These are phyloP conservation scores for Cordia subcordata DNA, from an alignment of 257 asterid genomes.

Conservation along the genomic window DNA sequence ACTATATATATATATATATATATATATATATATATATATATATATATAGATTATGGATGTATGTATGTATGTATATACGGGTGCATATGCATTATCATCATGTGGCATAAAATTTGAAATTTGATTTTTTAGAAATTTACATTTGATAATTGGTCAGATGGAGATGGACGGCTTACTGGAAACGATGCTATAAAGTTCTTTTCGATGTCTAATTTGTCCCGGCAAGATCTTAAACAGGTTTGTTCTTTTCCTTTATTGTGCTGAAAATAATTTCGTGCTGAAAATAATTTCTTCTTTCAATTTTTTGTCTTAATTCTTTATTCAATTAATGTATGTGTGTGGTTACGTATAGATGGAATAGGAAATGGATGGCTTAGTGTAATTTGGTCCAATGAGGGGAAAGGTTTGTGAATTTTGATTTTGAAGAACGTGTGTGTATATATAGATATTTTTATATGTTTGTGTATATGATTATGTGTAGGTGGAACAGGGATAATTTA, in stretches of 20 bases:
- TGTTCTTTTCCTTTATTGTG: not conserved
- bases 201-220: conserved; percentile 72
- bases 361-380: not conserved
- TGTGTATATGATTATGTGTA: not conserved
- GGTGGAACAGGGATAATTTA: not conserved
- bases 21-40: not conserved
- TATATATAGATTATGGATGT: too few relatives aligned
- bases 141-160: conserved; percentile 41
- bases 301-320: not conserved
- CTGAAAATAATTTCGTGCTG: too few relatives aligned
- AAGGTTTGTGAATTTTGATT: too few relatives aligned
- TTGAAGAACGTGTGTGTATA: not conserved
- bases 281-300: not conserved
- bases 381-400: not conserved
- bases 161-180: conserved; percentile 88
- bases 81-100: not conserved
- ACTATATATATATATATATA: not conserved
- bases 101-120: not conserved
- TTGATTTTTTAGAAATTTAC: not conserved
- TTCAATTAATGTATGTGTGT: not conserved
- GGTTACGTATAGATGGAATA: not conserved
- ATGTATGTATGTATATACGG: not conserved
- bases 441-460: too few relatives aligned
- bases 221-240: conserved; percentile 92
- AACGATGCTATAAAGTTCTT: conserved; percentile 86